Conservation (phyloP, 257 asterid species). For the Petrea volubilis region DNA sequence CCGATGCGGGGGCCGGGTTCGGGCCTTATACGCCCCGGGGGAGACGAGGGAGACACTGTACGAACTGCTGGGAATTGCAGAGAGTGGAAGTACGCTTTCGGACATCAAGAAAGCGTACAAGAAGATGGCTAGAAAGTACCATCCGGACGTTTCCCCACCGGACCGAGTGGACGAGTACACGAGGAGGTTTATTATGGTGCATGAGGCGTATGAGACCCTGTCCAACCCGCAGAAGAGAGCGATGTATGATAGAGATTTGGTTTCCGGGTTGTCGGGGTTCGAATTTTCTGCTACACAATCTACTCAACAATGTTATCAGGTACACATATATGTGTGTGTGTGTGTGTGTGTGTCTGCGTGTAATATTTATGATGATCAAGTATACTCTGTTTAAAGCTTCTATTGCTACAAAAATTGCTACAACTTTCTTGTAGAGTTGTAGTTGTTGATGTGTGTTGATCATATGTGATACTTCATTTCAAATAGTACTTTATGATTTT, state of each 20-base stretch:
- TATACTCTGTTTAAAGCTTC: too few relatives aligned
- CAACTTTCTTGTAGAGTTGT: too few relatives aligned
- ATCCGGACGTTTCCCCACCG: slow-evolving; percentile 73
- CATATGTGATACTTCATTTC: too few relatives aligned
- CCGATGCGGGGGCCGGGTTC: slow-evolving; percentile 22
- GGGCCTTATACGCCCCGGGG: slow-evolving; percentile 27
- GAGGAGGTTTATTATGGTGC: slow-evolving; percentile 45
- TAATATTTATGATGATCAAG: too few relatives aligned
- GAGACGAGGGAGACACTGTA: slow-evolving; percentile 37
- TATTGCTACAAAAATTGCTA: too few relatives aligned
- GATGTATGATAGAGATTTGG: slow-evolving; percentile 48
- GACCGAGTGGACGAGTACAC: slow-evolving; percentile 57
- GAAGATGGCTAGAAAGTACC: slow-evolving; percentile 53
- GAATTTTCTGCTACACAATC: slow-evolving; percentile 20
- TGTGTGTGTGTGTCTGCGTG: too few relatives aligned
- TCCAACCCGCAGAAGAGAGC: slow-evolving; percentile 50
- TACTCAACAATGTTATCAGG: background rate
- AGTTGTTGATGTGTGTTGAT: too few relatives aligned
- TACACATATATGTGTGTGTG: background rate
- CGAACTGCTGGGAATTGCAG: slow-evolving; percentile 53
- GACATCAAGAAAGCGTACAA: slow-evolving; percentile 65
- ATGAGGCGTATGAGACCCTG: slow-evolving; percentile 59
- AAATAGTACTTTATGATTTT: too few relatives aligned
- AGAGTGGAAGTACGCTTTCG: slow-evolving; percentile 28
- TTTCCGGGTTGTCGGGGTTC: slow-evolving; percentile 14